Conservation (phyloP, 2,329 filamentous ascomycete genomes). For the Periconia sp. region DNA sequence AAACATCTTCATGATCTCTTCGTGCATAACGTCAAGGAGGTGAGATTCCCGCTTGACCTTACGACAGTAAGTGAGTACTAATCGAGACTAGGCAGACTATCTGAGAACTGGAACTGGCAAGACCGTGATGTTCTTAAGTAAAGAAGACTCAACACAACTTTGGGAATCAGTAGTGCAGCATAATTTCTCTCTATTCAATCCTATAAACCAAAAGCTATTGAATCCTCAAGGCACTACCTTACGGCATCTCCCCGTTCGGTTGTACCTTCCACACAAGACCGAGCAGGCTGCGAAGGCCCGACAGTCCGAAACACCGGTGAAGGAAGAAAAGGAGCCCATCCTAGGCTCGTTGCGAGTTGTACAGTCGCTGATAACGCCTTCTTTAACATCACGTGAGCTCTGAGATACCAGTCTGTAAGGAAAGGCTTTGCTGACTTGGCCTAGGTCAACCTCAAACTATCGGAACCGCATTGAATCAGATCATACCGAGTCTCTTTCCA, state of each 20-base stretch:
- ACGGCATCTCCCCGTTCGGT: constrained; percentile 81
- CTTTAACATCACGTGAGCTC: constrained; percentile 45
- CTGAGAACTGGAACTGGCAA: constrained; percentile 86
- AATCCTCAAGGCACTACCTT: constrained; percentile 71
- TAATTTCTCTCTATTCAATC: constrained; percentile 73
- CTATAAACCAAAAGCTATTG: constrained; percentile 78
- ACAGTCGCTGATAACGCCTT: constrained; percentile 73
- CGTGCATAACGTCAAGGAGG: constrained; percentile 73
- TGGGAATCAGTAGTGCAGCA: constrained; percentile 84
- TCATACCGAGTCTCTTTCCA: constrained; percentile 85
- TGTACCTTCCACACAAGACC: constrained; percentile 71
- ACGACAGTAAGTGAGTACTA: neutral
- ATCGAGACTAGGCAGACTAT: constrained; percentile 71
- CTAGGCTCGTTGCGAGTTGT: constrained; percentile 59
- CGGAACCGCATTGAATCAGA: constrained; percentile 75
- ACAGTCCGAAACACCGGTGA: neutral
- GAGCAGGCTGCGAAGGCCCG: neutral
- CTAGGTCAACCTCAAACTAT: constrained; percentile 68
- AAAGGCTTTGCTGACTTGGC: constrained; percentile 17
- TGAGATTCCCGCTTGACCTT: constrained; percentile 21
- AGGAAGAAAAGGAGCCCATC: constrained; percentile 24
- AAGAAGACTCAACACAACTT: constrained; percentile 79
- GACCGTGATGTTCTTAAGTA: constrained; percentile 86
- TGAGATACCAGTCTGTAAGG: constrained; percentile 18
- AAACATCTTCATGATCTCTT: constrained; percentile 68